phyloP scores from a whole-genome alignment of 2,329 filamentous ascomycete genomes.

The Mycosphaerelloides madeirae region DNA sequence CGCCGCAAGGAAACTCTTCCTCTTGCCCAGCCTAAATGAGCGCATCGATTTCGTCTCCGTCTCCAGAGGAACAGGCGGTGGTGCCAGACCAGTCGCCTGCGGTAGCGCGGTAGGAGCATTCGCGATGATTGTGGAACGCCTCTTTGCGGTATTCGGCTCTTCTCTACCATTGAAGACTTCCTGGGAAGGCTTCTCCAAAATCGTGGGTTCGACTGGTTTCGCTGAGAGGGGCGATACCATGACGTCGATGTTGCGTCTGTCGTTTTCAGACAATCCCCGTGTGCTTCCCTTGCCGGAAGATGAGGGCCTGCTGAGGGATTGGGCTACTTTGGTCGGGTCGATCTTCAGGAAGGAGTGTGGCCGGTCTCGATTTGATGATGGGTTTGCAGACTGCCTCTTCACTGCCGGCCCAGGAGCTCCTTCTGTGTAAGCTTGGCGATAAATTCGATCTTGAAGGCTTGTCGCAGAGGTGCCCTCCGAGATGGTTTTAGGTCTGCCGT shows the following conservation, averaged over 20 bases:
- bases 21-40: slow-evolving; percentile 39
- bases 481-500: slow-evolving; percentile 26
- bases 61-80: slow-evolving; percentile 9
- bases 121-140: slow-evolving; percentile 26
- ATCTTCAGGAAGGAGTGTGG: slow-evolving; percentile 18
- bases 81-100: slow-evolving; percentile 9
- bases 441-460: slow-evolving; percentile 10
- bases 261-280: background rate
- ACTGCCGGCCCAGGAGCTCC: slow-evolving; percentile 1
- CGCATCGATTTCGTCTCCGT: slow-evolving; percentile 14
- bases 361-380: slow-evolving; percentile 6
- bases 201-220: slow-evolving; percentile 4
- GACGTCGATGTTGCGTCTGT: slow-evolving; percentile 4
- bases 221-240: background rate
- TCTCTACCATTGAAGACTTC: slow-evolving; percentile 5
- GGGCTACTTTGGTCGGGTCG: slow-evolving; percentile 9
- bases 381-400: background rate
- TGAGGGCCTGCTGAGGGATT: slow-evolving; percentile 4
- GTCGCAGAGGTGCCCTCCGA: slow-evolving; percentile 8
- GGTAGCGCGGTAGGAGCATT: slow-evolving; percentile 22
- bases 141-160: slow-evolving; percentile 27
- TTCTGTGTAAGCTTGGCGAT: slow-evolving; percentile 1
- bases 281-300: background rate
- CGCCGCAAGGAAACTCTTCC: slow-evolving; percentile 45
- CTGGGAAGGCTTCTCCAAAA: slow-evolving; percentile 8